These are phyloP conservation scores for Letharia columbiana DNA, from an alignment of 495 filamentous ascomycete genomes.

Conservation along the genomic window DNA sequence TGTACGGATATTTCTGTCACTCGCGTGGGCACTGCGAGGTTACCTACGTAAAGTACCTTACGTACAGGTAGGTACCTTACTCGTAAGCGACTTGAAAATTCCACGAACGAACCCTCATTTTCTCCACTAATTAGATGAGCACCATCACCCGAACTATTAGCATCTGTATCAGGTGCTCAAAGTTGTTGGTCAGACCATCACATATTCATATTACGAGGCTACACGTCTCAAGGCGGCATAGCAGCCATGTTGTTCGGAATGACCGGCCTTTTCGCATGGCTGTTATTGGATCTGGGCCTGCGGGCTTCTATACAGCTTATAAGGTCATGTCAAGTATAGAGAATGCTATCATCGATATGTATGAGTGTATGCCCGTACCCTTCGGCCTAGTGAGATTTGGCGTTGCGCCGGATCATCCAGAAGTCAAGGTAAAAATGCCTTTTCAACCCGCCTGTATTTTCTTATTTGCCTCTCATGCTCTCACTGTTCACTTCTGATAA, in stretches of 20 bases:
- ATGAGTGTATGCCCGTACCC: slow-evolving; percentile 84
- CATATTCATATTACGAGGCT: neutral
- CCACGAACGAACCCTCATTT: neutral
- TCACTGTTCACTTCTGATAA: slow-evolving; percentile 1
- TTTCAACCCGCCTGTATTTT: neutral
- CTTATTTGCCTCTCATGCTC: neutral
- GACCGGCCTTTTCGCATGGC: slow-evolving; percentile 64
- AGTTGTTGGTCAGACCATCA: neutral
- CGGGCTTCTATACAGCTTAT: slow-evolving; percentile 91
- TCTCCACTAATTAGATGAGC: neutral
- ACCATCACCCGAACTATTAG: neutral
- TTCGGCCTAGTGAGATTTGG: slow-evolving; percentile 89
- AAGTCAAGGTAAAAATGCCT: slow-evolving; percentile 70
- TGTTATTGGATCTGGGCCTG: slow-evolving; percentile 88
- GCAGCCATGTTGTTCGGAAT: slow-evolving; percentile 29
- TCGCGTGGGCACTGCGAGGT: too few species aligned
- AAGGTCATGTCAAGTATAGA: slow-evolving; percentile 66
- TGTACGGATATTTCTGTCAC: too few species aligned
- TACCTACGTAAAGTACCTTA: too few species aligned
- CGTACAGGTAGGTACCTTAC: too few species aligned
- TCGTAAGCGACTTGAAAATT: neutral
- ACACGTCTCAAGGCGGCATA: slow-evolving; percentile 12
- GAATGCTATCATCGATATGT: slow-evolving; percentile 82
- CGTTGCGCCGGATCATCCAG: slow-evolving; percentile 93
- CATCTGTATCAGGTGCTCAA: neutral